Evolutionary conservation across 805 yeast genomes (phyloP).

Genomic region (Spathaspora passalidarum): DNA sequence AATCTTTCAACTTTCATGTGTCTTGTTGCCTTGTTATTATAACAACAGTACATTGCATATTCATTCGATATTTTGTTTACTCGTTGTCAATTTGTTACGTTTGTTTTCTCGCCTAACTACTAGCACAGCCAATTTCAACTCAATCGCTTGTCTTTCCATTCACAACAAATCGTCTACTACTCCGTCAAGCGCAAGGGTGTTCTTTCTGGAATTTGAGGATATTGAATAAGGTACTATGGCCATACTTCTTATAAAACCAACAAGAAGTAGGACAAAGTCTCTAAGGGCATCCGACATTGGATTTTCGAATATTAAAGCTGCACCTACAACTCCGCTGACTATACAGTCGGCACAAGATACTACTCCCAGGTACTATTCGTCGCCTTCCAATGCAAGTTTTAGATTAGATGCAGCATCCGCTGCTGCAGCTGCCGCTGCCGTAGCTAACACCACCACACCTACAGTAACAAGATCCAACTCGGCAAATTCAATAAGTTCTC

Average conservation of each 20-base stretch:
- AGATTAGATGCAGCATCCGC: not conserved
- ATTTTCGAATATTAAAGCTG: not conserved
- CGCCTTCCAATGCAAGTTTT: not conserved
- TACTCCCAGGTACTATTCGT: not conserved
- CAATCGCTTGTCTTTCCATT: too few species aligned
- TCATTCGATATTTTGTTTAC: too few species aligned
- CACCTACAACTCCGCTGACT: not conserved
- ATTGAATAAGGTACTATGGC: not conserved
- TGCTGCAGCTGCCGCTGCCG: not conserved
- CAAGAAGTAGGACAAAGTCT: not conserved
- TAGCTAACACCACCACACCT: too few species aligned
- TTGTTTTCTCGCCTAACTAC: too few species aligned
- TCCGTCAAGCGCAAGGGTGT: too few species aligned
- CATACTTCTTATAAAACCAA: not conserved
- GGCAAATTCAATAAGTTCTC: slow-evolving; percentile 1
- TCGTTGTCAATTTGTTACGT: too few species aligned
- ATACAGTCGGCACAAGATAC: not conserved
- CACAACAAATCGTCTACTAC: too few species aligned
- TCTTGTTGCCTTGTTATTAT: too few species aligned
- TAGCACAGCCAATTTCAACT: too few species aligned
- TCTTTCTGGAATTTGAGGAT: not conserved
- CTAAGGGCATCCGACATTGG: not conserved
- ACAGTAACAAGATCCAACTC: not conserved
- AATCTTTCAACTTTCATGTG: too few species aligned
- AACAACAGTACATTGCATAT: too few species aligned